Conservation (phyloP, 768 basidiomycete genomes). For the Candolleomyces aberdarensis region DNA sequence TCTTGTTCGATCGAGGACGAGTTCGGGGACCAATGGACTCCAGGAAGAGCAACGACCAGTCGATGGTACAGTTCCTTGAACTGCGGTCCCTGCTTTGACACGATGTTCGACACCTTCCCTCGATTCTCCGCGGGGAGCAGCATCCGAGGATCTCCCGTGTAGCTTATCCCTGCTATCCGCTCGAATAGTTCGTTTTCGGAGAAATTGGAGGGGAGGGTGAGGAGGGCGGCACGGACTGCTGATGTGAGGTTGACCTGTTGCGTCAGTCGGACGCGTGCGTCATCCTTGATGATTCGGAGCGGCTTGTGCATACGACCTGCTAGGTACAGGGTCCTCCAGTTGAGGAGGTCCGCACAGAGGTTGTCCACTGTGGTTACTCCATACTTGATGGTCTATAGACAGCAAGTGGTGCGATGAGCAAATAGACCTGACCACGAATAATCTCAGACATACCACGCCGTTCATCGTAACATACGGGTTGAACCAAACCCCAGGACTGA, state of each 20-base stretch:
- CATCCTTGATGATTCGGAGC: constrained; percentile 87
- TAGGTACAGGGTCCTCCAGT: constrained; percentile 92
- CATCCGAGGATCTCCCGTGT: constrained; percentile 93
- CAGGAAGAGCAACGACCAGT: constrained; percentile 73
- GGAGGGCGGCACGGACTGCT: constrained; percentile 85
- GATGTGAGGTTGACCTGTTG: constrained; percentile 93
- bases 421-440: no score
- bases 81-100: constrained; percentile 73
- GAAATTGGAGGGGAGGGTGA: constrained; percentile 82
- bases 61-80: constrained; percentile 88
- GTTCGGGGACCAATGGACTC: constrained; percentile 63
- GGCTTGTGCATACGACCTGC: constrained; percentile 98
- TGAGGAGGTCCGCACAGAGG: constrained; percentile 84
- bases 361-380: constrained; percentile 91
- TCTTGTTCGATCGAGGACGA: constrained; percentile 66
- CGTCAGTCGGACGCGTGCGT: constrained; percentile 86
- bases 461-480: constrained; percentile 85
- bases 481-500: constrained; percentile 92
- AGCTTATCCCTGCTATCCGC: constrained; percentile 82
- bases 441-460: constrained; percentile 55
- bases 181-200: constrained; percentile 80
- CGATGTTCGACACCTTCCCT: constrained; percentile 92
- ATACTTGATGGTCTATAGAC: constrained; percentile 84
- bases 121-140: constrained; percentile 91
- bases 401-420: no score